A percentile compares a stretch with the other conserved stretches of the same genome.
These are phyloP conservation scores for Cercospora sp. DNA, from an alignment of 2,329 filamentous ascomycete genomes.

Conservation along the genomic window DNA sequence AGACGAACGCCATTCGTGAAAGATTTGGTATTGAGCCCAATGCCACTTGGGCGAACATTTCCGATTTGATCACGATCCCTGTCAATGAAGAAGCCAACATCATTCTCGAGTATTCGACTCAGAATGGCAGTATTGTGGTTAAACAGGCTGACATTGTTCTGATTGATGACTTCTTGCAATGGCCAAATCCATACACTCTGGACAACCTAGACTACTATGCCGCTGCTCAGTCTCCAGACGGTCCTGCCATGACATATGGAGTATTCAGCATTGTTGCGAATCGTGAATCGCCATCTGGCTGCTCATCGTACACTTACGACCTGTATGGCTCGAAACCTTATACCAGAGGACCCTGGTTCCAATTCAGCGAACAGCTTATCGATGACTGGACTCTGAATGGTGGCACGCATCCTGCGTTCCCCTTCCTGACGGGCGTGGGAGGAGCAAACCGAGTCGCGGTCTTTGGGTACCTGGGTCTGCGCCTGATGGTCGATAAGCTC, in stretches of 20 bases:
- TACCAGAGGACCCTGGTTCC: constrained; percentile 65
- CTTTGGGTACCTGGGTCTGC: constrained; percentile 67
- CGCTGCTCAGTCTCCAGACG: constrained; percentile 65
- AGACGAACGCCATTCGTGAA: constrained; percentile 59
- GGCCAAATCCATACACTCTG: constrained; percentile 57
- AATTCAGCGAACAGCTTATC: constrained; percentile 68
- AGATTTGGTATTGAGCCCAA: constrained; percentile 59
- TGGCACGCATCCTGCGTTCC: constrained; percentile 67
- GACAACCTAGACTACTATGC: constrained; percentile 69
- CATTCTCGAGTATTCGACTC: constrained; percentile 63
- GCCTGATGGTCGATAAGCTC: constrained; percentile 60
- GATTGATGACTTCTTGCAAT: constrained; percentile 65
- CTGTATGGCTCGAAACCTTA: constrained; percentile 66
- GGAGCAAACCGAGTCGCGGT: constrained; percentile 67
- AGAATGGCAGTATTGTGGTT: constrained; percentile 66
- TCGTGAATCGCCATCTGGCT: constrained; percentile 65
- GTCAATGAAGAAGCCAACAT: constrained; percentile 58
- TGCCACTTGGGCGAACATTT: constrained; percentile 59
- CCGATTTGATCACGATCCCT: constrained; percentile 58
- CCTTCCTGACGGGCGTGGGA: constrained; percentile 70
- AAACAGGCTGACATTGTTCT: constrained; percentile 73
- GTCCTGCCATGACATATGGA: constrained; percentile 72
- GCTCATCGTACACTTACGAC: constrained; percentile 67
- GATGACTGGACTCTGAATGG: constrained; percentile 64
- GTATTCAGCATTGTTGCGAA: constrained; percentile 69